phyloP scores from a whole-genome alignment of 2,329 filamentous ascomycete species.

The Pseudonectria buxi region DNA sequence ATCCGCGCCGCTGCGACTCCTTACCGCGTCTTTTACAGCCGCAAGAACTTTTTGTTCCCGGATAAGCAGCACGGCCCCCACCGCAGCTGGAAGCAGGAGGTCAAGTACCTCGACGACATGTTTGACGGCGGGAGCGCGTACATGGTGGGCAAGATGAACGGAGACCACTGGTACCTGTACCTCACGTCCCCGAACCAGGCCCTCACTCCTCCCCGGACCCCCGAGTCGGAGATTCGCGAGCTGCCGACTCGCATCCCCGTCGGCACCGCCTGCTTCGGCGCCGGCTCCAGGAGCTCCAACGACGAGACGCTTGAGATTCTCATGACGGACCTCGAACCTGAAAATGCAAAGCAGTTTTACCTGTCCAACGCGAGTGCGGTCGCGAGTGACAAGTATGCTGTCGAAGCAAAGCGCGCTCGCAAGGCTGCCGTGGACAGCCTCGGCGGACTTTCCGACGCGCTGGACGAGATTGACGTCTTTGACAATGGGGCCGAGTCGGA shows the following conservation, averaged over 20 bases:
- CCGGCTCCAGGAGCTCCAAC: constrained; percentile 41
- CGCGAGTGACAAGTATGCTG: constrained; percentile 72
- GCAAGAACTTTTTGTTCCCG: constrained; percentile 96
- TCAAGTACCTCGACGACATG: constrained; percentile 83
- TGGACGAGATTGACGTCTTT: constrained; percentile 73
- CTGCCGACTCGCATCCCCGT: constrained; percentile 49
- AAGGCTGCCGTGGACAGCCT: constrained; percentile 53
- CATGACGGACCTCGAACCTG: constrained; percentile 64
- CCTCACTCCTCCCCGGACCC: constrained; percentile 77
- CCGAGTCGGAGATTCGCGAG: constrained; percentile 42
- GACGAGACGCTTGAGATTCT: constrained; percentile 74
- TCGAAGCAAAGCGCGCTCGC: constrained; percentile 58
- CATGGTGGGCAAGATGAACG: constrained; percentile 99
- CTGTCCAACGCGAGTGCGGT: constrained; percentile 73
- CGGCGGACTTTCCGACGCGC: constrained; percentile 46
- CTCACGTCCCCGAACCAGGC: constrained; percentile 78
- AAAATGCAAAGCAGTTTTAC: constrained; percentile 66
- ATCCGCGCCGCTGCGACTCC: constrained; percentile 74
- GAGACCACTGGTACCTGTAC: constrained; percentile 98
- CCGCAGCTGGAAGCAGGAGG: constrained; percentile 95
- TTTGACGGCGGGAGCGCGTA: constrained; percentile 93
- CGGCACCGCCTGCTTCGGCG: constrained; percentile 33
- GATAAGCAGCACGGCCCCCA: constrained; percentile 91
- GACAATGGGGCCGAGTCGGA: constrained; percentile 58
- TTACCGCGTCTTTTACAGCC: constrained; percentile 95